Percentiles rank a stretch among this genome's conserved stretches.
phyloP scores from a whole-genome alignment of 2,329 filamentous ascomycete species.

The Clonostachys rosea region DNA sequence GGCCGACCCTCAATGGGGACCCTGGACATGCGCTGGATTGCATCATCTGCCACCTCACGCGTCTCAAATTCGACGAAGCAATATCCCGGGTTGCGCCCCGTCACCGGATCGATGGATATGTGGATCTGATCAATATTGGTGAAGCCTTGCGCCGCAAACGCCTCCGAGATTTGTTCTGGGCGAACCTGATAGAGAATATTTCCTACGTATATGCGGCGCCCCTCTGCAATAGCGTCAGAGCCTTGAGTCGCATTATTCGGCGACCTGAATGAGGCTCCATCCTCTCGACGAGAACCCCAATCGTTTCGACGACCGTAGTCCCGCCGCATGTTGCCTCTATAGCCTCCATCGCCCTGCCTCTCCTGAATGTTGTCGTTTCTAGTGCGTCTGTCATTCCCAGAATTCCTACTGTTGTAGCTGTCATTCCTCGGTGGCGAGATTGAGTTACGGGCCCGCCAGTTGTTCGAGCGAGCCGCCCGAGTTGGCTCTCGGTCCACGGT shows the following conservation, averaged over 20 bases:
- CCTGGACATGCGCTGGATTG: constrained; percentile 1
- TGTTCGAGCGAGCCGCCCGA: too few species aligned
- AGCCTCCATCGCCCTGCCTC: too few species aligned
- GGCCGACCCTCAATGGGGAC: constrained; percentile 50
- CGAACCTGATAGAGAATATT: constrained; percentile 53
- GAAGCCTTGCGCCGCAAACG: constrained; percentile 33
- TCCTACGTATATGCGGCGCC: constrained; percentile 9
- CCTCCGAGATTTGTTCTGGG: constrained; percentile 56
- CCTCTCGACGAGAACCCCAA: too few species aligned
- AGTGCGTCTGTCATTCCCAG: too few species aligned
- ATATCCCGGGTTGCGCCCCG: constrained; percentile 65
- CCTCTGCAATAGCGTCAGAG: constrained; percentile 1
- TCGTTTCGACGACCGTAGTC: too few species aligned
- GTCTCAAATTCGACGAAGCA: constrained; percentile 47
- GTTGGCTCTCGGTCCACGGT: too few species aligned
- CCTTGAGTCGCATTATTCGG: neutral
- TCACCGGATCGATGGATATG: constrained; percentile 59
- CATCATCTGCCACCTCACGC: constrained; percentile 2
- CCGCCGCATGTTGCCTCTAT: too few species aligned
- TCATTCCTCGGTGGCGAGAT: too few species aligned
- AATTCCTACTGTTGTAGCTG: too few species aligned
- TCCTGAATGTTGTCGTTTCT: too few species aligned
- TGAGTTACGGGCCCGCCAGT: too few species aligned
- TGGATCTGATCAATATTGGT: constrained; percentile 4
- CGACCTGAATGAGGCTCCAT: neutral